Conservation (phyloP, 805 yeast species). For the Kodamaea kaohsiungensis region DNA sequence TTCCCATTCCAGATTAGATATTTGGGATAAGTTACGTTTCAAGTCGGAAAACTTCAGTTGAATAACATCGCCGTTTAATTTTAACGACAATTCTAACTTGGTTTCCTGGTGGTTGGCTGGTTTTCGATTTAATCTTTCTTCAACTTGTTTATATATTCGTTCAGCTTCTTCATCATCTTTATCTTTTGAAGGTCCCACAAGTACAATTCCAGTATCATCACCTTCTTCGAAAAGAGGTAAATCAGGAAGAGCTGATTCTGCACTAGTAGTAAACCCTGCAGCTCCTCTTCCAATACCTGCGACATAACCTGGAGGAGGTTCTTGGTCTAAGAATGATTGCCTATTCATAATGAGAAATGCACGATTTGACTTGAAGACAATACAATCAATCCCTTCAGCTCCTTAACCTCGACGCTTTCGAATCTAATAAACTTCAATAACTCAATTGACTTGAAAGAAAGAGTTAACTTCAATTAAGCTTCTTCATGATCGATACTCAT, state of each 20-base stretch:
- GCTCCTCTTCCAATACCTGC: conserved; percentile 97
- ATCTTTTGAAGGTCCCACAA: conserved; percentile 31
- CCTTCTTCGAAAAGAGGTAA: conserved; percentile 11
- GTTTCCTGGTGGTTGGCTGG: conserved; percentile 19
- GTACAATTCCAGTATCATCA: conserved; percentile 16
- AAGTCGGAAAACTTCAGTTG: conserved; percentile 46
- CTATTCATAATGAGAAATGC: neutral
- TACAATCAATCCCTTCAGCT: no score
- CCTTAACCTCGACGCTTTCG: no score
- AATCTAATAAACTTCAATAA: no score
- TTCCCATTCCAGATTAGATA: conserved; percentile 77
- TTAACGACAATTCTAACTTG: neutral
- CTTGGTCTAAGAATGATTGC: conserved; percentile 67
- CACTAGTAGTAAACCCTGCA: conserved; percentile 84
- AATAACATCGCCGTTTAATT: conserved; percentile 9
- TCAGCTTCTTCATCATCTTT: conserved; percentile 81
- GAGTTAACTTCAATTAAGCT: no score
- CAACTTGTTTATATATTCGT: conserved; percentile 64
- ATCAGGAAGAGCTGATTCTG: conserved; percentile 60
- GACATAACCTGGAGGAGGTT: conserved; percentile 86
- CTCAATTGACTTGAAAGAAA: no score
- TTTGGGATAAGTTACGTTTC: conserved; percentile 57
- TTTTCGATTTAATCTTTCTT: conserved; percentile 45
- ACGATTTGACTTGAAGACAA: neutral
- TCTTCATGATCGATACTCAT: no score